Evolutionary conservation across 176 grass and related monocot species (phyloP).

Genomic region (Carex scoparia): DNA sequence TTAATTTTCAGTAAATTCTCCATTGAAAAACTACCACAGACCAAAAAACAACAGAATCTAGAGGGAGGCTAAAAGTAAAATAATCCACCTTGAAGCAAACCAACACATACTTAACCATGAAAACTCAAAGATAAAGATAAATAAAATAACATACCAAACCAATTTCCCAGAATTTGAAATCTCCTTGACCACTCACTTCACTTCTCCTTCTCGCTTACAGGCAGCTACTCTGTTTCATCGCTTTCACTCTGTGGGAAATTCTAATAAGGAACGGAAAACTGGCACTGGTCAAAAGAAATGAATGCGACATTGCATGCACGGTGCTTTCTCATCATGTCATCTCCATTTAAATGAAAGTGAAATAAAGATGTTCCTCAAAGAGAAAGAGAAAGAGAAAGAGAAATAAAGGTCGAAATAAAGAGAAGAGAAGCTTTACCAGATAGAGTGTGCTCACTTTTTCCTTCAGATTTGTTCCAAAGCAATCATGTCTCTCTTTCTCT

Average conservation of each 20-base stretch:
- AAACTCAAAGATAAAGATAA: neutral
- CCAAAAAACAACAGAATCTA: neutral
- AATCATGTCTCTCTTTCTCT: constrained; percentile 34
- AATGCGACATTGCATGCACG: constrained; percentile 40
- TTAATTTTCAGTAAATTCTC: neutral
- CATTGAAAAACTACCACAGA: neutral
- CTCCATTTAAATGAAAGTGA: constrained; percentile 32
- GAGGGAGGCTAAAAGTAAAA: neutral
- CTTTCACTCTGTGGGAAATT: neutral
- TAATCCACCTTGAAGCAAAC: neutral
- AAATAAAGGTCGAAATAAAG: constrained; percentile 25
- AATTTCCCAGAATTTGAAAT: neutral
- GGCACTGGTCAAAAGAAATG: constrained; percentile 37
- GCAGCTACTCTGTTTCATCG: neutral
- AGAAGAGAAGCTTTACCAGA: constrained; percentile 51
- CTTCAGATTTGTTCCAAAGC: constrained; percentile 33
- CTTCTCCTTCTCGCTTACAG: constrained; percentile 3
- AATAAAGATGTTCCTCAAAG: constrained; percentile 22
- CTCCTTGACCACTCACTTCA: neutral
- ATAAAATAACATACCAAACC: neutral
- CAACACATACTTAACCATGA: neutral
- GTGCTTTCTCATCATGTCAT: constrained; percentile 38
- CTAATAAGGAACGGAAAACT: constrained; percentile 23
- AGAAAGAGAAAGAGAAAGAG: constrained; percentile 18
- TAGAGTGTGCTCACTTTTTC: constrained; percentile 47